Evolutionary conservation across 2,329 filamentous ascomycete genomes (phyloP), one percentile per base, ranked within the genome.

Genomic region (Clonostachys chloroleuca): DNA sequence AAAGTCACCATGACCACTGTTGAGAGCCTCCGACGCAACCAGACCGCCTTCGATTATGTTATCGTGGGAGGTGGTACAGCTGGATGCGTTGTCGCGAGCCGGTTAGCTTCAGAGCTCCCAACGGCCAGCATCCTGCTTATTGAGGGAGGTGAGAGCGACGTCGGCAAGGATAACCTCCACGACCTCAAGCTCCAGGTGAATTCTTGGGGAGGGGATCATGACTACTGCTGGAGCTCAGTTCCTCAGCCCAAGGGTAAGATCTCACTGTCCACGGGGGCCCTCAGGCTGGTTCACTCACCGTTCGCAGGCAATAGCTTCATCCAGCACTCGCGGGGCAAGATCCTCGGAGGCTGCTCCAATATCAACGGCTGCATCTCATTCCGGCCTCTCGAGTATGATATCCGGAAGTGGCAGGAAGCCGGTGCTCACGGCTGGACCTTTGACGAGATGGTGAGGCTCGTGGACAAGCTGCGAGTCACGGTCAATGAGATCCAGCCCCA

Each of bases 341-440:
- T 96, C 37, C 80, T 96, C 34, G 91, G 91, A 56, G 91, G 91
- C 55, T 96, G 91, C 77, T 95, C 90, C 40, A 92, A 87, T 50
- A 91, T 95, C 78, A 96, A 96, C 72, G 95, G 91, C 17, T 77
- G 95, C 59, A 95, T 96, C 67, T 92, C 88, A 16, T 95, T 95
- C 80, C 83, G 90, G 20, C 89, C 91, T 7, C 95, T 95, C 62
- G 83, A 91, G 66, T 92, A 95, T 67, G 91, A 96, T 68, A 81
- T 87, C 71, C 79, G 89, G 61, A 79, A 87, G 57, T 96, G 91
- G 91, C 85, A 92, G 59, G 81, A 80, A 33, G 75, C 89, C 60
- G 91, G 91, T 51, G 91, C 87, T 72, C 81, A 80, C 62, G 90
- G 90, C 58, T 96, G 91, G 91, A 83, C 80, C 59, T 95, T 95